Evolutionary conservation across 2,329 filamentous ascomycete genomes (phyloP), one percentile per base, ranked within the genome.

Genomic region (Diaporthe humulicola): DNA sequence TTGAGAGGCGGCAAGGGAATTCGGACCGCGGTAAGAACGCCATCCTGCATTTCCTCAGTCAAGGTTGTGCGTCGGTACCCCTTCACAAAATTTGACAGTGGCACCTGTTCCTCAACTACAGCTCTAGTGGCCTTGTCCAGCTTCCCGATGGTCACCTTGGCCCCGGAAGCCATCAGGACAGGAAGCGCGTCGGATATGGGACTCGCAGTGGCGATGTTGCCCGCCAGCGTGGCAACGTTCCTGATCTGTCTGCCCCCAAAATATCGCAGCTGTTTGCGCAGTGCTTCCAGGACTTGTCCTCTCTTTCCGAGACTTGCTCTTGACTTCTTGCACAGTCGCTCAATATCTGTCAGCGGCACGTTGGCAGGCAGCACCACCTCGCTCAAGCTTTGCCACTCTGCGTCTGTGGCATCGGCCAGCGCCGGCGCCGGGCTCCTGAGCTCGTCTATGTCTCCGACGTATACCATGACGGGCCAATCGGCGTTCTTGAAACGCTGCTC

Each of bases 401-500:
- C 19, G n/a, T 33, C 48, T 8, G 48, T 12, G 10, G 57, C 57
- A 50, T 28, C 42, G 28, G 57, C 36, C 30, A 10, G 22, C 14
- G 15, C 22, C 8, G 98, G 93, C 4, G 87, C 88, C 81, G 94
- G 98, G 77, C 95, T 93, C 19, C 95, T 89, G 73, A 99, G 86
- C 84, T 98, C 96, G 0, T 94, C 87, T 75, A 99, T 98, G 80
- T 99, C 97, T 14, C 96, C 96, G 17, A 98, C 94, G 78, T 93
- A 98, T 0, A 99, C 94, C 0, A 96, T 98, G 1, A 94, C 92
- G 4, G 93, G 93, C 81, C 98, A 98, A 79, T 95, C 90, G 87
- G 98, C 90, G 1, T 93, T 95, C 86, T 98, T 98, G 89, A 99
- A 98, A 85, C 98, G 98, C 85, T 97, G 94, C 85, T 99, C 97